Evolutionary conservation across 106 monocot genomes (phyloP).

Genomic region (Cymbidium sinense): DNA sequence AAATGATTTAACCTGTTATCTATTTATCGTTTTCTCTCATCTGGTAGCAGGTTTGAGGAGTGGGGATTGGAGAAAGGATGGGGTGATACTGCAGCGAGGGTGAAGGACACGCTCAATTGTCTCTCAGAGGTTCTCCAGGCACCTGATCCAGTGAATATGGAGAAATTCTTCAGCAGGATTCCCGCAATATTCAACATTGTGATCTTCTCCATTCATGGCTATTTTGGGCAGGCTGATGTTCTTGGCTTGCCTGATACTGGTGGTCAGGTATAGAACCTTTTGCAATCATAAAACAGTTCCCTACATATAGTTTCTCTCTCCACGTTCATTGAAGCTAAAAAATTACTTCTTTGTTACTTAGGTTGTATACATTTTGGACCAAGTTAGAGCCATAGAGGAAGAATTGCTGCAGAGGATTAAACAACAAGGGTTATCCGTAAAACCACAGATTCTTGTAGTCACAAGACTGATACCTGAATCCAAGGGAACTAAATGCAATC

Average conservation of each 20-base stretch:
- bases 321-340: neutral
- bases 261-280: slow-evolving; percentile 61
- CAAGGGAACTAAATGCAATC: slow-evolving; percentile 85
- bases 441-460: slow-evolving; percentile 90
- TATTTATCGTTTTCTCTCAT: neutral
- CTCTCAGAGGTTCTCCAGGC: slow-evolving; percentile 92
- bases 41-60: slow-evolving; percentile 58
- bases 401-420: slow-evolving; percentile 83
- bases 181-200: slow-evolving; percentile 78
- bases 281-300: neutral
- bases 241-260: slow-evolving; percentile 96
- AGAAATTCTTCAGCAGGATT: slow-evolving; percentile 74
- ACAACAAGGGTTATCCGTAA: slow-evolving; percentile 63
- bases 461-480: slow-evolving; percentile 94
- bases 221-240: slow-evolving; percentile 92
- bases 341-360: neutral
- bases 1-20: neutral
- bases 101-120: slow-evolving; percentile 60
- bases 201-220: slow-evolving; percentile 86
- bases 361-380: slow-evolving; percentile 96
- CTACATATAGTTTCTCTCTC: neutral
- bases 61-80: slow-evolving; percentile 95
- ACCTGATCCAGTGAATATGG: slow-evolving; percentile 66
- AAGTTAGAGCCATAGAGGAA: slow-evolving; percentile 90
- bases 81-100: slow-evolving; percentile 79